Evolutionary conservation across 2,329 filamentous ascomycete genomes (phyloP), one percentile per base, ranked within the genome.

Genomic region (Colletotrichum orchidophilum): DNA sequence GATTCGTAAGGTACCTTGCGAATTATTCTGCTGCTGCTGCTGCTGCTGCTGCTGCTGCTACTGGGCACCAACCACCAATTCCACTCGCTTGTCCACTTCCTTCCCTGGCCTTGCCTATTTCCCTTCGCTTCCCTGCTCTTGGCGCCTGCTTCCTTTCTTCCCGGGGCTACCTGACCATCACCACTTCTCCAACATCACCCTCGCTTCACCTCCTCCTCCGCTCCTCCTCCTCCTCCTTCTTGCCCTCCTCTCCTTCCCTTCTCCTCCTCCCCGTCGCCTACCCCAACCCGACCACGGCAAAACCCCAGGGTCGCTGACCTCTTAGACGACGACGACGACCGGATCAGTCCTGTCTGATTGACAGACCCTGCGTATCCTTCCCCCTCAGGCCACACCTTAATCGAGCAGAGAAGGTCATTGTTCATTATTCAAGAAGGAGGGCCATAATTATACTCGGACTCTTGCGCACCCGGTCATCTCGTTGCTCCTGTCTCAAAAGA

Each of bases 131-230:
- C 67, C 29, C 33, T 71, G 52, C n/a, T 31, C 63, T 71, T 59
- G 52, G 58, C 64, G 53, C 26, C 64, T 59, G 59, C 18, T 71
- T 63, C 68, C 63, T 63, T 63, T 68, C 64, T 68, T 63, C 58
- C 68, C 42, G 31, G 58, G 53, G 33, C 59, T 63, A 31, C 68
- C 68, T 59, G 54, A 53, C 68, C 42, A 68, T 68, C 53, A 58
- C 52, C 52, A 63, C 33, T 53, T 57, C 24, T 35, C 31, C 46
- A 62, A 53, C 57, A 46, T 31, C 46, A 39, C 46, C 39, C 42
- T 58, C 33, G 42, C 27, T 42, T 55, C 42, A 63, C 61, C 46
- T 46, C 29, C n/a, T 46, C 62, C 21, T 39, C 27, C 24, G 4
- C 50, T 29, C 12, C 61, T 64, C 15, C 18, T 24, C 46, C 39